Evolutionary conservation across 2,329 filamentous ascomycete species (phyloP), one percentile per base, ranked within the genome.

Genomic region (Paracamarosporium sp.): DNA sequence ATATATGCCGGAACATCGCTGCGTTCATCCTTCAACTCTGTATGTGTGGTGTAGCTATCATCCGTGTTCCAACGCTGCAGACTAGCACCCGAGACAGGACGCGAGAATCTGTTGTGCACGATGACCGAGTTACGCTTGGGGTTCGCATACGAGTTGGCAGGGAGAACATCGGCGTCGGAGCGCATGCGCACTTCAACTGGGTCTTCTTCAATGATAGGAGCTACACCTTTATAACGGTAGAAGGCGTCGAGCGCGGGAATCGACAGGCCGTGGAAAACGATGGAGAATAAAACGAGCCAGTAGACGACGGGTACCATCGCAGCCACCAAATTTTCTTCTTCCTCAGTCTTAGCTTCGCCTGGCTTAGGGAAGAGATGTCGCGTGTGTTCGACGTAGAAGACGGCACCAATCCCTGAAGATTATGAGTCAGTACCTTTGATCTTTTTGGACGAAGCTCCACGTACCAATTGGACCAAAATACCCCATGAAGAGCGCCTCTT

Each of bases 401-500:
- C 76, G 0, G 79, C 78, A 1, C 78, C 79, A 25, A 81, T 74
- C 3, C 79, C 78, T 79, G 55, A 45, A 17, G 9, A 35, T 22
- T 17, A 3, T 11, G 5, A 22, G n/a, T n/a, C n/a, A n/a, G n/a
- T n/a, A n/a, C n/a, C n/a, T n/a, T n/a, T n/a, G n/a, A n/a, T 20
- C 44, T 31, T 47, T 47, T 11, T 36, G 4, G 24, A 17, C 30
- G n/a, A 20, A 24, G 56, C 64, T 54, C n/a, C n/a, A n/a, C n/a
- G n/a, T 52, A 63, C 68, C 68, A 41, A 81, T 80, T 13, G 78
- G 79, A 1, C 77, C 79, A 59, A 81, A 81, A 57, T 87, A 86
- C 0, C 85, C 85, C 83, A 87, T 85, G 56, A 88, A 87, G 0
- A 88, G 65, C 0, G 85, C 85, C 57, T 88, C 85, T 62, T 82